phyloP scores from a whole-genome alignment of 2,329 filamentous ascomycete species.

The Stachybotrys echinatus region DNA sequence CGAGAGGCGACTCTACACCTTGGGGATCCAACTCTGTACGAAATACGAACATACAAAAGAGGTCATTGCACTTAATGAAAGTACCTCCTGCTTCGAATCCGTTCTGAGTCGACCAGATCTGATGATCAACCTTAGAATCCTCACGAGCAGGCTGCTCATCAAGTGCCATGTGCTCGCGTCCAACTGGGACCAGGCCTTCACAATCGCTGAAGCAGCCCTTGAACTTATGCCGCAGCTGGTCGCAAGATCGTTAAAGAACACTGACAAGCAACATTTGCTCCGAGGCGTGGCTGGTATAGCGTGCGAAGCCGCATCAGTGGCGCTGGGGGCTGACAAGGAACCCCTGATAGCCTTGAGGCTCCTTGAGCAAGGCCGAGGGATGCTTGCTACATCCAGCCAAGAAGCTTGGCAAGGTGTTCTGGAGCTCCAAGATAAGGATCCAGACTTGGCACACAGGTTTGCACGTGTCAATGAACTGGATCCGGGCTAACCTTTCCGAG shows the following conservation, averaged over 20 bases:
- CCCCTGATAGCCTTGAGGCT: neutral
- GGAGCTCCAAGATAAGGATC: neutral
- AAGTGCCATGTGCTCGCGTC: too few relatives aligned
- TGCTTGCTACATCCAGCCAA: conserved; percentile 3
- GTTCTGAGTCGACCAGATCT: too few relatives aligned
- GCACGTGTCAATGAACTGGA: neutral
- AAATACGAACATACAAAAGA: too few relatives aligned
- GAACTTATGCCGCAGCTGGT: neutral
- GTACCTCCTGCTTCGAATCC: too few relatives aligned
- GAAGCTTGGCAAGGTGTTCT: neutral
- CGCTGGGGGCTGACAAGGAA: neutral
- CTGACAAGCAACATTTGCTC: conserved; percentile 1
- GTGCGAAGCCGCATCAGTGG: conserved; percentile 1
- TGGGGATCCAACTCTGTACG: too few relatives aligned
- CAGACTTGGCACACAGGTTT: neutral
- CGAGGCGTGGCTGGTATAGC: neutral
- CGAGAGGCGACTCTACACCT: too few relatives aligned
- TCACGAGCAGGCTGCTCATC: too few relatives aligned
- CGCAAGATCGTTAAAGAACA: neutral
- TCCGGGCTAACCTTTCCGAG: too few relatives aligned
- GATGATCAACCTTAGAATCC: too few relatives aligned
- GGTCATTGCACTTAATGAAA: too few relatives aligned
- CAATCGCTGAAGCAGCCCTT: neutral
- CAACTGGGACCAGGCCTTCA: neutral
- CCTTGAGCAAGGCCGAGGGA: conserved; percentile 5